Conservation (phyloP, 2,329 filamentous ascomycete species). For the Elsinoe necatrix region DNA sequence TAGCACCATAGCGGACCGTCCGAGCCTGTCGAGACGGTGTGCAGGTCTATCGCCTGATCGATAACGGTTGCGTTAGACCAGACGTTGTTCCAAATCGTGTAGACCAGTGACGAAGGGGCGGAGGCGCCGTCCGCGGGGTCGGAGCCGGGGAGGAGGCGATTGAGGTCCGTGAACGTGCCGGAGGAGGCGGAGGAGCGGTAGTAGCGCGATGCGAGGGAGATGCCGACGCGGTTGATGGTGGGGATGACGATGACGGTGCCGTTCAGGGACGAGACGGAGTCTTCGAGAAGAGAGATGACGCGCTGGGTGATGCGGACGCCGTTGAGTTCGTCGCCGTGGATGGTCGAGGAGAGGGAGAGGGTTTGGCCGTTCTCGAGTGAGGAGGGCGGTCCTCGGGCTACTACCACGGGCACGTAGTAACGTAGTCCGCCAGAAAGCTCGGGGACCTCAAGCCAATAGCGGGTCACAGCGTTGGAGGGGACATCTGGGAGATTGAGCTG, state of each 20-base stretch:
- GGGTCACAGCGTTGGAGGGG: slow-evolving; percentile 30
- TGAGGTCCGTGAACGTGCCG: slow-evolving; percentile 18
- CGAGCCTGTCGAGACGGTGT: slow-evolving; percentile 32
- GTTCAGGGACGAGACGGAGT: slow-evolving; percentile 27
- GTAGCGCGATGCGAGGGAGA: slow-evolving; percentile 31
- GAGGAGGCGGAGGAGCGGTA: slow-evolving; percentile 26
- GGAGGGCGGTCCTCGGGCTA: slow-evolving; percentile 31
- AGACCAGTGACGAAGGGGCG: slow-evolving; percentile 32
- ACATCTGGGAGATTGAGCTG: slow-evolving; percentile 27
- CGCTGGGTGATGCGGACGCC: slow-evolving; percentile 32
- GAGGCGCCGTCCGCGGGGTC: slow-evolving; percentile 4
- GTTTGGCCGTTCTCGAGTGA: slow-evolving; percentile 31
- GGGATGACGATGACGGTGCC: slow-evolving; percentile 32
- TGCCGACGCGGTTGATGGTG: slow-evolving; percentile 33
- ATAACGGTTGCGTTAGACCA: slow-evolving; percentile 33
- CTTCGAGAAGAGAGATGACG: slow-evolving; percentile 31
- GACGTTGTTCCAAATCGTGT: slow-evolving; percentile 33
- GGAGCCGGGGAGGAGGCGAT: slow-evolving; percentile 9
- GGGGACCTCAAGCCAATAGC: slow-evolving; percentile 32
- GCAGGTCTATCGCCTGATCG: slow-evolving; percentile 33
- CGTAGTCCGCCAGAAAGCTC: slow-evolving; percentile 33
- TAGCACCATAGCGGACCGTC: slow-evolving; percentile 34
- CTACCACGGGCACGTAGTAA: slow-evolving; percentile 32
- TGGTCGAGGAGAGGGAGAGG: slow-evolving; percentile 31
- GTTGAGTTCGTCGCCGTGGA: slow-evolving; percentile 35